A percentile compares a stretch with the other conserved stretches of the same genome.
These are phyloP conservation scores for Fusarium ramigenum DNA, from an alignment of 2,329 filamentous ascomycete genomes.

Conservation along the genomic window DNA sequence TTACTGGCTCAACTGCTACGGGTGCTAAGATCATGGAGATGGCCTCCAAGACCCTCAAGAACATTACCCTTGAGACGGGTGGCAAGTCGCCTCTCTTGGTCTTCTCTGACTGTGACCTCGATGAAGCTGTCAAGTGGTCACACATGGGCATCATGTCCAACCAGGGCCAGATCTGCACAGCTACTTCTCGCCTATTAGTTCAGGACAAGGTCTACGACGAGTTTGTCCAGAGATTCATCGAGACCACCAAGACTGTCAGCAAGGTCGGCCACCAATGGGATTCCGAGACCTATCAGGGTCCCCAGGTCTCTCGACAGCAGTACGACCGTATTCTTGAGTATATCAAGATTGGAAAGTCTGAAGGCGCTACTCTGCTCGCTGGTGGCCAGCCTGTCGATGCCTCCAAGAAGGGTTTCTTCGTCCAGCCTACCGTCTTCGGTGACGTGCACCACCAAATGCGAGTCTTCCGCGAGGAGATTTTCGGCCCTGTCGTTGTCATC, in stretches of 20 bases:
- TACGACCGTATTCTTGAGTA: slow-evolving; percentile 74
- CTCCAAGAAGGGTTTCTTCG: slow-evolving; percentile 83
- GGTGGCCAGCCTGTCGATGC: slow-evolving; percentile 55
- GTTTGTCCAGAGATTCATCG: slow-evolving; percentile 80
- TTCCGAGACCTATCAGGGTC: slow-evolving; percentile 50
- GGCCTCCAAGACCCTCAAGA: slow-evolving; percentile 68
- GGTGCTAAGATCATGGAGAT: slow-evolving; percentile 81
- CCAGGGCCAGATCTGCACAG: slow-evolving; percentile 72
- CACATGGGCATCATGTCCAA: slow-evolving; percentile 73
- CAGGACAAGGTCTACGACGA: slow-evolving; percentile 86
- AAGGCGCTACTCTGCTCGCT: slow-evolving; percentile 40
- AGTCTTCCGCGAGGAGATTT: slow-evolving; percentile 90
- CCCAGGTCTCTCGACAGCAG: slow-evolving; percentile 68
- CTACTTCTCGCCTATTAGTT: slow-evolving; percentile 82
- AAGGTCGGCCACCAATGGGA: slow-evolving; percentile 49
- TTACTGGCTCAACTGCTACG: slow-evolving; percentile 77
- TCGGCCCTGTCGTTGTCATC: slow-evolving; percentile 83
- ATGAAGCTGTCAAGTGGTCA: slow-evolving; percentile 78
- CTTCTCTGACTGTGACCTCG: slow-evolving; percentile 78
- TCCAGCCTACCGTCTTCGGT: slow-evolving; percentile 86
- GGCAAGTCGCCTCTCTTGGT: slow-evolving; percentile 82
- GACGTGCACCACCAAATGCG: slow-evolving; percentile 75
- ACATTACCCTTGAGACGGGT: slow-evolving; percentile 71
- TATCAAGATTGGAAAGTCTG: slow-evolving; percentile 53
- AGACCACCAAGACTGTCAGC: slow-evolving; percentile 66